phyloP scores from a whole-genome alignment of 2,329 filamentous ascomycete genomes.

The Pestalotiopsis sp. region DNA sequence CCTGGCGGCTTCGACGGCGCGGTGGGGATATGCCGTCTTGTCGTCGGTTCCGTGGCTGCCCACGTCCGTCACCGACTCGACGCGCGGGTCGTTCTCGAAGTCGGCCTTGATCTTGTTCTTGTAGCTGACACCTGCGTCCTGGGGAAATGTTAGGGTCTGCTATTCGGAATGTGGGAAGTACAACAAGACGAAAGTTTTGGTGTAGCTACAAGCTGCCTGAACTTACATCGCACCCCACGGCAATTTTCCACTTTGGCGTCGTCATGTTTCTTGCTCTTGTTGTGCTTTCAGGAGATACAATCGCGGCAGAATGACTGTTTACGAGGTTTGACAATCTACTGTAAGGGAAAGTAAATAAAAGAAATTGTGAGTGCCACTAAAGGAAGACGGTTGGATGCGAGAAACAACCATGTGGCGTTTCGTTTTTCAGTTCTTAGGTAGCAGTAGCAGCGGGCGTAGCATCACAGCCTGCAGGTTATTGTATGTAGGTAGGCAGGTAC shows the following conservation, averaged over 20 bases:
- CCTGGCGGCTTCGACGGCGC: conserved; percentile 69
- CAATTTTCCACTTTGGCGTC: conserved; percentile 53
- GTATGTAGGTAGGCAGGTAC: background rate
- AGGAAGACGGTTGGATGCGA: background rate
- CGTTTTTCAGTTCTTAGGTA: background rate
- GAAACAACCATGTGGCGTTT: background rate
- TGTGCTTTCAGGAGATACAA: background rate
- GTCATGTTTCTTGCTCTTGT: conserved; percentile 34
- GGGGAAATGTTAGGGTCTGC: conserved; percentile 11
- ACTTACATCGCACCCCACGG: conserved; percentile 57
- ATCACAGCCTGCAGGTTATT: background rate
- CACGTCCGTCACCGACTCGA: conserved; percentile 70
- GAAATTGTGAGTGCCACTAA: background rate
- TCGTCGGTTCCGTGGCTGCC: conserved; percentile 66
- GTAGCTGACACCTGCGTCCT: conserved; percentile 73
- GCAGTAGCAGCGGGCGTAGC: background rate
- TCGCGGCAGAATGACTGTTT: background rate
- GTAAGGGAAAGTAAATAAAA: background rate
- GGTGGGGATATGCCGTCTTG: conserved; percentile 78
- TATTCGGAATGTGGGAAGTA: background rate
- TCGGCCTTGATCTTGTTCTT: conserved; percentile 74
- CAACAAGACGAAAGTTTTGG: background rate
- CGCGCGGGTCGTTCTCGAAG: conserved; percentile 65
- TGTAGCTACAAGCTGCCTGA: background rate
- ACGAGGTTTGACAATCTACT: background rate